Evolutionary conservation across 2,329 filamentous ascomycete species (phyloP).

Genomic region (Colletotrichum higginsianum): DNA sequence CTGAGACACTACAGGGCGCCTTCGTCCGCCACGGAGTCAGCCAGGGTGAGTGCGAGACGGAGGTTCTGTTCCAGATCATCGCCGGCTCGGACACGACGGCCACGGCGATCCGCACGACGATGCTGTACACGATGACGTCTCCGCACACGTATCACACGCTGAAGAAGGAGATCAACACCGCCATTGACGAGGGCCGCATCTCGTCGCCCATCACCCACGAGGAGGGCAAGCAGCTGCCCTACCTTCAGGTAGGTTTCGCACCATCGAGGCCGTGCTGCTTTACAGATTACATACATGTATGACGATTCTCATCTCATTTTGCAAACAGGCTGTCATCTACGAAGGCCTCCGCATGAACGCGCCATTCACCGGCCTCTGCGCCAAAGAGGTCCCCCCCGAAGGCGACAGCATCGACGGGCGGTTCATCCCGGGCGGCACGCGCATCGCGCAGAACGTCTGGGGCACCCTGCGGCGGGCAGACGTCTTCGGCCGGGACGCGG

Average conservation of each 20-base stretch:
- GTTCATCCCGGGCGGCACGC: conserved; percentile 50
- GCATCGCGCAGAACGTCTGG: conserved; percentile 55
- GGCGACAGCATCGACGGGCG: conserved; percentile 49
- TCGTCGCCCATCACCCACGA: conserved; percentile 50
- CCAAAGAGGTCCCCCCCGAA: conserved; percentile 47
- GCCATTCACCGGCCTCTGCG: conserved; percentile 48
- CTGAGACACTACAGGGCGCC: conserved; percentile 23
- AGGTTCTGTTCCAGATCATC: conserved; percentile 47
- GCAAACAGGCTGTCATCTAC: conserved; percentile 61
- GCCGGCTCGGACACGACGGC: conserved; percentile 66
- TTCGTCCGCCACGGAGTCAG: conserved; percentile 61
- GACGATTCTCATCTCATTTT: background rate
- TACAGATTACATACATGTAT: conserved; percentile 32
- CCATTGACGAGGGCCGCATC: conserved; percentile 48
- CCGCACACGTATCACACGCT: conserved; percentile 61
- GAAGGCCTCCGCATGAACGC: conserved; percentile 59
- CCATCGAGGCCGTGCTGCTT: conserved; percentile 31
- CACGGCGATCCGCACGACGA: conserved; percentile 62
- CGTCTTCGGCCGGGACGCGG: conserved; percentile 57
- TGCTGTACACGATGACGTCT: conserved; percentile 64
- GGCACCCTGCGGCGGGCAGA: conserved; percentile 55
- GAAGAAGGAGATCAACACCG: conserved; percentile 61
- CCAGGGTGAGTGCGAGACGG: conserved; percentile 49
- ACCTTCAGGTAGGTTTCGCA: conserved; percentile 59
- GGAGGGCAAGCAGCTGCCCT: conserved; percentile 51